Conservation (phyloP, 2,329 filamentous ascomycete species). For the Diaporthe citrichinensis region DNA sequence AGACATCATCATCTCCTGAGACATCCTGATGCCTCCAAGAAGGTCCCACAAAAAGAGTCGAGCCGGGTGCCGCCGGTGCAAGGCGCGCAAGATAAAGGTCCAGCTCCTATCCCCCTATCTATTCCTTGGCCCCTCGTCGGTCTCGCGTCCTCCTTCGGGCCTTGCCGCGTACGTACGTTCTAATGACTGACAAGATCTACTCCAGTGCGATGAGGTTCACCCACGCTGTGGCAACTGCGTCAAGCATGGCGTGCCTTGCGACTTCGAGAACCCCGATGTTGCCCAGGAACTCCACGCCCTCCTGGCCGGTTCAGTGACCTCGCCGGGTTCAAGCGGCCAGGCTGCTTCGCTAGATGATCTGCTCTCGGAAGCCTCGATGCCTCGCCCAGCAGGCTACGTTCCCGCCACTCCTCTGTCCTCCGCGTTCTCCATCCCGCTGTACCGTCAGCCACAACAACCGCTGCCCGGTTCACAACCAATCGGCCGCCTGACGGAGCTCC, state of each 20-base stretch:
- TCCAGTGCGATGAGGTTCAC: constrained; percentile 75
- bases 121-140: not conserved
- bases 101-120: constrained; percentile 9
- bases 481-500: constrained; percentile 70
- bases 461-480: constrained; percentile 54
- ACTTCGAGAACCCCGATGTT: constrained; percentile 70
- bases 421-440: constrained; percentile 52
- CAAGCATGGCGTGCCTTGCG: constrained; percentile 76
- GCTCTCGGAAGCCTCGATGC: constrained; percentile 25
- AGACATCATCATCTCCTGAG: not conserved
- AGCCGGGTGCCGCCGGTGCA: constrained; percentile 75
- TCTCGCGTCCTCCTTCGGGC: constrained; percentile 1
- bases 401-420: constrained; percentile 35
- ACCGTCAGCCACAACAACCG: constrained; percentile 53
- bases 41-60: constrained; percentile 80
- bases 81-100: constrained; percentile 79
- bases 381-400: constrained; percentile 36
- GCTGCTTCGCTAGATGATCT: constrained; percentile 35
- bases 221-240: constrained; percentile 76
- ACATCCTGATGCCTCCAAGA: constrained; percentile 69
- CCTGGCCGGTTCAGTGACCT: constrained; percentile 42
- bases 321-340: constrained; percentile 35
- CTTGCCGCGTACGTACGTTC: constrained; percentile 2
- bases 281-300: constrained; percentile 59
- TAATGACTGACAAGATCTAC: not conserved